Evolutionary conservation across 768 basidiomycete genomes (phyloP).

Genomic region (Trametes cingulata): DNA sequence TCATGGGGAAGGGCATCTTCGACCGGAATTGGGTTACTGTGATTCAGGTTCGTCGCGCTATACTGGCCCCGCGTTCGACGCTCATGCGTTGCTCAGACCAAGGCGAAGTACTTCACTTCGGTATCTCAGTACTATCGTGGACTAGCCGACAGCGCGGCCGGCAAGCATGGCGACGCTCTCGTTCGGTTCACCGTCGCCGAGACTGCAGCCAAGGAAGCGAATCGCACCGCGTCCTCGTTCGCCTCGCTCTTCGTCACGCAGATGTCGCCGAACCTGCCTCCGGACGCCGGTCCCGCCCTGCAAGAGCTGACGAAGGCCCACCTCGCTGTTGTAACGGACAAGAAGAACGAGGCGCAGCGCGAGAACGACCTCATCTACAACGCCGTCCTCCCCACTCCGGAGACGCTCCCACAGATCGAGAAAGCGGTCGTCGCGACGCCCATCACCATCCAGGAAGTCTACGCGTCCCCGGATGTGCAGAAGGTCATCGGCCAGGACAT

Average conservation of each 20-base stretch:
- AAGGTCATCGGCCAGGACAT: constrained; percentile 93
- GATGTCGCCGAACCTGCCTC: constrained; percentile 78
- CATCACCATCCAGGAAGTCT: constrained; percentile 93
- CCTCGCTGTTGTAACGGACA: constrained; percentile 72
- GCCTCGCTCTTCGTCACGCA: constrained; percentile 67
- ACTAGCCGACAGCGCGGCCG: constrained; percentile 69
- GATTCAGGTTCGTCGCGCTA: constrained; percentile 57
- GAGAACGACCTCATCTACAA: constrained; percentile 99
- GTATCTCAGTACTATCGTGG: constrained; percentile 86
- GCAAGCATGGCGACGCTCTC: constrained; percentile 86
- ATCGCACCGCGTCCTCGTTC: constrained; percentile 67
- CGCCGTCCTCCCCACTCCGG: constrained; percentile 77
- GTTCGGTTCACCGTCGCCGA: constrained; percentile 79
- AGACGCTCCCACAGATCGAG: constrained; percentile 80
- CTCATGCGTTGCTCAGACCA: constrained; percentile 56
- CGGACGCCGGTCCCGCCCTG: constrained; percentile 81
- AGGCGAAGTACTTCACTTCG: constrained; percentile 87
- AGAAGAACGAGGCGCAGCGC: constrained; percentile 70
- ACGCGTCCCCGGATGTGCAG: constrained; percentile 86
- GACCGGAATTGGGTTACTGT: constrained; percentile 92
- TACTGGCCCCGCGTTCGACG: background rate
- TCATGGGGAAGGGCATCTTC: constrained; percentile 94
- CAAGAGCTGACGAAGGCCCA: constrained; percentile 84
- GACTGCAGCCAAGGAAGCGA: constrained; percentile 79
- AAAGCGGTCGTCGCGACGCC: constrained; percentile 80